phyloP scores from a whole-genome alignment of 1,284 basidiomycete genomes.

The Pyrrhoderma noxium region DNA sequence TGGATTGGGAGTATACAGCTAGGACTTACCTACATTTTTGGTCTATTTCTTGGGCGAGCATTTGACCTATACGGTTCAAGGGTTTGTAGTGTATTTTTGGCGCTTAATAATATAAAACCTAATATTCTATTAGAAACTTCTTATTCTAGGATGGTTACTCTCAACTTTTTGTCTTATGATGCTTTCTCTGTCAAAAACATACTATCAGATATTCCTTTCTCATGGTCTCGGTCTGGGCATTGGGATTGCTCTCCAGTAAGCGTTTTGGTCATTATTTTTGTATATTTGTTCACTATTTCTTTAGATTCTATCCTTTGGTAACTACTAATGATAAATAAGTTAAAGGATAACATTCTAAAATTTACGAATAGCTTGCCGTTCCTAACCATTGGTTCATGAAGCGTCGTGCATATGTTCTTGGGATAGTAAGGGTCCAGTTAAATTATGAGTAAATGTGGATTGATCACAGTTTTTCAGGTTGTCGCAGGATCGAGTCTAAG shows the following conservation, averaged over 20 bases:
- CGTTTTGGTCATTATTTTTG: neutral
- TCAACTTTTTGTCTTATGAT: slow-evolving; percentile 17
- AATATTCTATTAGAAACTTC: slow-evolving; percentile 9
- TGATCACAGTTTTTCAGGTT: too few relatives aligned
- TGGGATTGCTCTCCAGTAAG: slow-evolving; percentile 19
- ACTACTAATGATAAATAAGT: neutral
- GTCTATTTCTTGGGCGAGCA: slow-evolving; percentile 14
- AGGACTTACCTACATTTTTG: slow-evolving; percentile 17
- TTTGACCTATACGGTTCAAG: slow-evolving; percentile 17
- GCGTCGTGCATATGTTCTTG: slow-evolving; percentile 40
- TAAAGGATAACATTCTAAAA: too few relatives aligned
- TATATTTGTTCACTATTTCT: neutral
- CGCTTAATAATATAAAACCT: too few relatives aligned
- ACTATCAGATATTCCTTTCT: slow-evolving; percentile 19
- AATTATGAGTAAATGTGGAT: too few relatives aligned
- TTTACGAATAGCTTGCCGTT: slow-evolving; percentile 10
- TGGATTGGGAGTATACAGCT: slow-evolving; percentile 20
- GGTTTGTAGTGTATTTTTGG: neutral
- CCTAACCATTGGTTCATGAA: slow-evolving; percentile 21
- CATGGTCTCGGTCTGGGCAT: slow-evolving; percentile 16
- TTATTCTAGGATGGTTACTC: slow-evolving; percentile 16
- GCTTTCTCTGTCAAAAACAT: slow-evolving; percentile 16
- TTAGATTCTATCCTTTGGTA: slow-evolving; percentile 17
- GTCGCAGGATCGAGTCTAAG: slow-evolving; percentile 32
- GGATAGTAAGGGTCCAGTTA: slow-evolving; percentile 36